phyloP scores from a whole-genome alignment of 495 filamentous ascomycete genomes.

The Tuber aestivum region DNA sequence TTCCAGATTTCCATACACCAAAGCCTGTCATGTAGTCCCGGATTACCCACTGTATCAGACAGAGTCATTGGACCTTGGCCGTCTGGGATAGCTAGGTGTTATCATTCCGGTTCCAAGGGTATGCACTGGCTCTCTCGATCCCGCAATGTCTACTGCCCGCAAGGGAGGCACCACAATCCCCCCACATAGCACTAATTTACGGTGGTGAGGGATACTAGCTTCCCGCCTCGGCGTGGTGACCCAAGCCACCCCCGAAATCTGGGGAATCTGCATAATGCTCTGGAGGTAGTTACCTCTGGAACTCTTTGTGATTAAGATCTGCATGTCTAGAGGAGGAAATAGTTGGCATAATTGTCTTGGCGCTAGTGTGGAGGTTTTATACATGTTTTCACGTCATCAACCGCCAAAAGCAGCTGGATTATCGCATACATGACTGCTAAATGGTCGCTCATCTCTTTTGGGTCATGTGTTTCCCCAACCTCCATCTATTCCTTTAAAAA shows the following conservation, averaged over 20 bases:
- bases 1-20: not conserved
- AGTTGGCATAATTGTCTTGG: too few relatives aligned
- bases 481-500: not conserved
- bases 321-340: too few relatives aligned
- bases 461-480: not conserved
- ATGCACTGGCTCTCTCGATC: not conserved
- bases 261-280: not conserved
- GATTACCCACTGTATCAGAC: not conserved
- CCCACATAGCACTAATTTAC: too few relatives aligned
- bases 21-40: not conserved
- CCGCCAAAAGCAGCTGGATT: not conserved
- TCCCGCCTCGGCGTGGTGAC: not conserved
- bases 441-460: not conserved
- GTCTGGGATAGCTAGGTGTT: not conserved
- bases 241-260: not conserved
- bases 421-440: not conserved
- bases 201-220: not conserved
- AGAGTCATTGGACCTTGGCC: not conserved
- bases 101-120: not conserved
- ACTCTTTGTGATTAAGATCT: not conserved
- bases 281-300: not conserved
- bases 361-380: not conserved
- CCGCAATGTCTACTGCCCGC: not conserved
- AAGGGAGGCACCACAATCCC: too few relatives aligned
- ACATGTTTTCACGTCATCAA: not conserved